These are phyloP conservation scores for Mycena indigotica DNA, from an alignment of 768 basidiomycete genomes.

Conservation along the genomic window DNA sequence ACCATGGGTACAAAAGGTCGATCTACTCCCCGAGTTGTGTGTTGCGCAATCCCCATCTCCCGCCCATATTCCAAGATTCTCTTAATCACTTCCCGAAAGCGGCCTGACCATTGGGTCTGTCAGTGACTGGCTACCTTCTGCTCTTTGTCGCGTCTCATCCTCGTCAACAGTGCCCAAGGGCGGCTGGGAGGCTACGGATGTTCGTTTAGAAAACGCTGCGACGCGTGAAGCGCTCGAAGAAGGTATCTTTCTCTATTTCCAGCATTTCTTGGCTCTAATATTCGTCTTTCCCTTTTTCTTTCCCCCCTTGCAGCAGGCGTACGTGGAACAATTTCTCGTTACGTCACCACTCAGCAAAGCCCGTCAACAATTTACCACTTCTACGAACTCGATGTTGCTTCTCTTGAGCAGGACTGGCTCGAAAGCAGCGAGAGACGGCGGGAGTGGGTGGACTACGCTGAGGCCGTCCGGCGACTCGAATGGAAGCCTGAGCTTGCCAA, in stretches of 20 bases:
- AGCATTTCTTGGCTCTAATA: slow-evolving; percentile 69
- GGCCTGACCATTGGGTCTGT: slow-evolving; percentile 85
- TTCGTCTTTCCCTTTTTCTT: slow-evolving; percentile 41
- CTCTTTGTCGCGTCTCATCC: slow-evolving; percentile 16
- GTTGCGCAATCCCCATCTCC: slow-evolving; percentile 86
- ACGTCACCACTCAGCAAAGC: slow-evolving; percentile 79
- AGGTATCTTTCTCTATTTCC: slow-evolving; percentile 84
- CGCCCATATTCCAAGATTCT: slow-evolving; percentile 76
- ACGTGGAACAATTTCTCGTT: slow-evolving; percentile 83
- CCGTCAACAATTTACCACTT: slow-evolving; percentile 86
- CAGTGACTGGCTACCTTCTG: slow-evolving; percentile 45
- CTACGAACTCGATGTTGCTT: slow-evolving; percentile 82
- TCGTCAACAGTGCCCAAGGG: slow-evolving; percentile 80
- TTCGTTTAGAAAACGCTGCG: slow-evolving; percentile 81
- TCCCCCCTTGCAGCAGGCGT: slow-evolving; percentile 68
- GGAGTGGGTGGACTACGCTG: slow-evolving; percentile 89
- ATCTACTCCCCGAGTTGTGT: slow-evolving; percentile 80
- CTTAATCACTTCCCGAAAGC: slow-evolving; percentile 82
- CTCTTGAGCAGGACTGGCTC: slow-evolving; percentile 78
- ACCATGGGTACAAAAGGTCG: slow-evolving; percentile 72
- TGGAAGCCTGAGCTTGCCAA: slow-evolving; percentile 88
- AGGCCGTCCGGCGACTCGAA: slow-evolving; percentile 70
- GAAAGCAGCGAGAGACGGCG: slow-evolving; percentile 77
- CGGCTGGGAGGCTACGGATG: slow-evolving; percentile 86
- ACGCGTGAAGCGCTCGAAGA: slow-evolving; percentile 92